These are phyloP conservation scores for Ceratobasidium papillatum DNA, from an alignment of 1,284 basidiomycete species.

Conservation along the genomic window DNA sequence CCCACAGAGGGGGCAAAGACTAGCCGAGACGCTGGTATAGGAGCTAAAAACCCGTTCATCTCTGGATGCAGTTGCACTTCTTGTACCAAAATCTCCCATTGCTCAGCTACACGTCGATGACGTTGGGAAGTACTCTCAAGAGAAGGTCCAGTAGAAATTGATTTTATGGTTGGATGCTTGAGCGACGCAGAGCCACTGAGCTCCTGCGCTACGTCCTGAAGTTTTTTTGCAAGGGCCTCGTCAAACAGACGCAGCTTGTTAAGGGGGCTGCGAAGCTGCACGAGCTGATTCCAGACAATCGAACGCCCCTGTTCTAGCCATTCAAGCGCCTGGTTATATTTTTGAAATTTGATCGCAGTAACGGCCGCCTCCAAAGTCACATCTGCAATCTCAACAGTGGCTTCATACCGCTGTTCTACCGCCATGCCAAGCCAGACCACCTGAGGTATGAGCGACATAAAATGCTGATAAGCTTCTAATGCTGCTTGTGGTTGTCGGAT, in stretches of 20 bases:
- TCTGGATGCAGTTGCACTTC: neutral
- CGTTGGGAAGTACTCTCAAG: neutral
- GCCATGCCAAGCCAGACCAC: neutral
- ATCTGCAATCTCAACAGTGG: neutral
- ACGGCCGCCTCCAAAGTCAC: neutral
- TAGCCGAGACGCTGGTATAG: neutral
- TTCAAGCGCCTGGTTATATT: neutral
- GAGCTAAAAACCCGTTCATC: neutral
- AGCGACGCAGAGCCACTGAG: neutral
- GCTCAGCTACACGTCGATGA: neutral
- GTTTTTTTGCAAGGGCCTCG: neutral
- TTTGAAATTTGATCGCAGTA: neutral
- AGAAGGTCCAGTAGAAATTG: neutral
- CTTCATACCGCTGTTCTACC: neutral
- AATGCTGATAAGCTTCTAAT: neutral
- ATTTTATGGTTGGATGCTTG: neutral
- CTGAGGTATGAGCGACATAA: neutral
- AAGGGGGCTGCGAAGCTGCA: neutral
- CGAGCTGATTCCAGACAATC: neutral
- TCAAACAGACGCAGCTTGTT: neutral
- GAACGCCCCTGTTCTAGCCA: neutral
- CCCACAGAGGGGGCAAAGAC: too few relatives aligned
- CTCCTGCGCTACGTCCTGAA: neutral
- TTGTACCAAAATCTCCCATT: neutral
- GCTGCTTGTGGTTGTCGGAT: neutral